These are phyloP conservation scores for Rehmannia glutinosa DNA, from an alignment of 257 asterid species.

Conservation along the genomic window DNA sequence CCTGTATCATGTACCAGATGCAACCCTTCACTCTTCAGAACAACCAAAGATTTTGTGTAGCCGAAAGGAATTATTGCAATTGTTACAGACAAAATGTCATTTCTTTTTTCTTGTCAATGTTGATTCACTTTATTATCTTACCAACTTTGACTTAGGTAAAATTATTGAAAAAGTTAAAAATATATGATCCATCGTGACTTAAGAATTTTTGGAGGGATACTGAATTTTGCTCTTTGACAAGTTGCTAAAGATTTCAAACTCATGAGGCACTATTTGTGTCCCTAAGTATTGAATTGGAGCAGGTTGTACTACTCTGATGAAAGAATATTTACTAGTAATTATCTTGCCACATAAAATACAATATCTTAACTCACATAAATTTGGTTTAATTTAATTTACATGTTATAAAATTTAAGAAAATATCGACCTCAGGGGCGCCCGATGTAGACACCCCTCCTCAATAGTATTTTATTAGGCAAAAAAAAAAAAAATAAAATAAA, in stretches of 20 bases:
- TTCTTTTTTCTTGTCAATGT: not conserved
- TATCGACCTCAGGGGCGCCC: too few relatives aligned
- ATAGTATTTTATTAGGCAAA: too few relatives aligned
- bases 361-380: too few relatives aligned
- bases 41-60: too few relatives aligned
- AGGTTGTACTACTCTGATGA: not conserved
- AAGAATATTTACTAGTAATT: not conserved
- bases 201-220: constrained; percentile 10
- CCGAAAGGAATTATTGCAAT: not conserved
- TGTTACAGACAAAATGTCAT: not conserved
- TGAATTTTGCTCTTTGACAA: not conserved
- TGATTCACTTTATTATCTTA: not conserved
- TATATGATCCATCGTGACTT: not conserved
- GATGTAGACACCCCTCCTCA: too few relatives aligned
- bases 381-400: too few relatives aligned
- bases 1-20: too few relatives aligned
- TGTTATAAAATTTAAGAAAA: too few relatives aligned
- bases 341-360: too few relatives aligned
- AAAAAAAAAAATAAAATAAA: too few relatives aligned
- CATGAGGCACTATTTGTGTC: not conserved
- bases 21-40: too few relatives aligned
- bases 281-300: not conserved
- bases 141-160: not conserved
- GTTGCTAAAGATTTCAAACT: not conserved
- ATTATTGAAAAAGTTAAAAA: not conserved